Conservation (phyloP, 768 basidiomycete species). For the Amanita inopinata region DNA sequence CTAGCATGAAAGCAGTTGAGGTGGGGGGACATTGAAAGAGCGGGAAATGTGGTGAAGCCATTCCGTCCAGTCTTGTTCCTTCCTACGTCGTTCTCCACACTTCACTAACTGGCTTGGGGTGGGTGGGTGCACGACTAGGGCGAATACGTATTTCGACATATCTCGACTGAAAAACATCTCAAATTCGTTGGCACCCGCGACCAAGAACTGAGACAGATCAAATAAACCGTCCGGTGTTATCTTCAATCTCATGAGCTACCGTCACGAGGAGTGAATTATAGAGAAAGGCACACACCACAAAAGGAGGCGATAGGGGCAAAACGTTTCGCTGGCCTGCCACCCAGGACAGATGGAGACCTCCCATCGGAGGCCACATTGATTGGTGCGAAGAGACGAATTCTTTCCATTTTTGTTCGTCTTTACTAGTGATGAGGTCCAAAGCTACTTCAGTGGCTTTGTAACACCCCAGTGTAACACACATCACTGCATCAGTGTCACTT, state of each 20-base stretch:
- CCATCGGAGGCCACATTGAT: slow-evolving; percentile 2
- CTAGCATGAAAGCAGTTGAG: neutral
- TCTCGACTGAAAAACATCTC: slow-evolving; percentile 33
- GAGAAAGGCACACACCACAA: slow-evolving; percentile 1
- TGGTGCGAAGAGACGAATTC: slow-evolving; percentile 1
- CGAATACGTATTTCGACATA: slow-evolving; percentile 34
- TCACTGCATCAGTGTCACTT: neutral
- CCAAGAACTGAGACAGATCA: slow-evolving; percentile 39
- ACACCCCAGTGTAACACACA: slow-evolving; percentile 6
- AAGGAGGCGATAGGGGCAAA: slow-evolving; percentile 6
- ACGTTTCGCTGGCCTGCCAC: neutral
- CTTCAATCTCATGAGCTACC: slow-evolving; percentile 18
- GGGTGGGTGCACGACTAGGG: slow-evolving; percentile 41
- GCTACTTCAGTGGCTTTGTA: slow-evolving; percentile 4
- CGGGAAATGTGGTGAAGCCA: slow-evolving; percentile 26
- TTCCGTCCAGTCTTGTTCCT: slow-evolving; percentile 30
- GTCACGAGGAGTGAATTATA: neutral
- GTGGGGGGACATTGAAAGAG: slow-evolving; percentile 20
- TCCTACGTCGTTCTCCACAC: slow-evolving; percentile 20
- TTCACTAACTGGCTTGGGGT: slow-evolving; percentile 33
- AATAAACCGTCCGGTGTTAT: slow-evolving; percentile 37
- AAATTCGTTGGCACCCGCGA: slow-evolving; percentile 31
- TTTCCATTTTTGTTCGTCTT: slow-evolving; percentile 1
- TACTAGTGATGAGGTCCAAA: neutral
- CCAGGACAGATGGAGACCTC: slow-evolving; percentile 1